These are phyloP conservation scores for Ascosphaera apis DNA, from an alignment of 2,329 filamentous ascomycete species.

Conservation along the genomic window DNA sequence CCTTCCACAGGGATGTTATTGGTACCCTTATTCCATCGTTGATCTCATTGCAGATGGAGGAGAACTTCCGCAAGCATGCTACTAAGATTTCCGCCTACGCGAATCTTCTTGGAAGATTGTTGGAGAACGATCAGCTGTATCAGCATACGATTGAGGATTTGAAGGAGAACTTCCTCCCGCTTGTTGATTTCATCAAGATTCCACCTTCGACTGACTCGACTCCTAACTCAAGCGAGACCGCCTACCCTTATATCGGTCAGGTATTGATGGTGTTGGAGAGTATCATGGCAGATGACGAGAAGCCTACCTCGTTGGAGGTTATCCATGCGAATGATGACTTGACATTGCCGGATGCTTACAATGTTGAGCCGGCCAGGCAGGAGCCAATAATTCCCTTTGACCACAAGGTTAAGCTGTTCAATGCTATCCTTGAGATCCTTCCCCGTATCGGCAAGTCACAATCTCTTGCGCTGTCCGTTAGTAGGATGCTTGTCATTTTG, in stretches of 20 bases:
- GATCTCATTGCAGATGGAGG: conserved; percentile 39
- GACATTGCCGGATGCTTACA: conserved; percentile 3
- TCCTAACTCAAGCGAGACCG: conserved; percentile 45
- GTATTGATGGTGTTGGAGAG: conserved; percentile 78
- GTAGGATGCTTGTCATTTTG: conserved; percentile 66
- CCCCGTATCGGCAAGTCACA: conserved; percentile 76
- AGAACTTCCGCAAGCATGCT: conserved; percentile 30
- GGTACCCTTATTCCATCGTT: conserved; percentile 66
- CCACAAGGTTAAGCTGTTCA: conserved; percentile 48
- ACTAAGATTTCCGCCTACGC: conserved; percentile 75
- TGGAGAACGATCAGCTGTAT: conserved; percentile 68
- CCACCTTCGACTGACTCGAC: conserved; percentile 18
- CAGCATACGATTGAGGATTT: conserved; percentile 49
- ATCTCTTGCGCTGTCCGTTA: conserved; percentile 56
- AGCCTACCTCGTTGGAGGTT: conserved; percentile 33
- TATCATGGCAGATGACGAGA: conserved; percentile 68
- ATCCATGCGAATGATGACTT: not conserved
- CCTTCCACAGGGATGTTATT: conserved; percentile 41
- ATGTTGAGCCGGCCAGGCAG: conserved; percentile 32
- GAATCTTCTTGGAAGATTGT: conserved; percentile 67
- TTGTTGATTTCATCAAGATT: conserved; percentile 59
- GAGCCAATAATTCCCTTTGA: conserved; percentile 39
- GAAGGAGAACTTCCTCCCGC: conserved; percentile 50
- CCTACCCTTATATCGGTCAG: conserved; percentile 83
- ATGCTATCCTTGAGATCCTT: conserved; percentile 58